Conservation (phyloP, 441 rosid species). For the Brassica hybrid region DNA sequence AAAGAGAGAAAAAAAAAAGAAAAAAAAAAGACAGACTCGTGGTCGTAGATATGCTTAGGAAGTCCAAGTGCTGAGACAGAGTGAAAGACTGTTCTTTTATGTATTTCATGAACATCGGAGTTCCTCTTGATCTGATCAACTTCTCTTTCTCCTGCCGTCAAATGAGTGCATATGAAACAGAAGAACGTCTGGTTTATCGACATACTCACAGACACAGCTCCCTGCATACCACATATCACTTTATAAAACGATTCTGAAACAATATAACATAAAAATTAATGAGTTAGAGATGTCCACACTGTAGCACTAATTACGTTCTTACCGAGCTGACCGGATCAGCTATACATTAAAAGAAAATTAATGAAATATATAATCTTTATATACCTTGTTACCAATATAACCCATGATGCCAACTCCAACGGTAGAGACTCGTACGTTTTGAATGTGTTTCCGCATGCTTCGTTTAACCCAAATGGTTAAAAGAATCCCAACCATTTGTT, state of each 20-base stretch:
- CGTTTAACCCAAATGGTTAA: no score
- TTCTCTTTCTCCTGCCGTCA: conserved; percentile 83
- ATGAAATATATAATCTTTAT: neutral
- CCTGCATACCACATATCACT: conserved; percentile 48
- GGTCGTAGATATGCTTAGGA: conserved; percentile 68
- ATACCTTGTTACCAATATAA: no score
- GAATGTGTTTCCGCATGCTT: no score
- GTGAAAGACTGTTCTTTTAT: conserved; percentile 69
- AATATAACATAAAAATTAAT: neutral
- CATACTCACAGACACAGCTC: conserved; percentile 88
- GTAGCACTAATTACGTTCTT: no score
- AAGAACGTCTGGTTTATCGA: conserved; percentile 80
- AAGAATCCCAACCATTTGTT: no score
- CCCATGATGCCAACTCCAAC: no score
- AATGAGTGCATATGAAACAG: conserved; percentile 78
- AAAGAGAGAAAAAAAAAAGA: neutral
- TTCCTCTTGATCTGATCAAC: conserved; percentile 83
- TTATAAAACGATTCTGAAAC: no score
- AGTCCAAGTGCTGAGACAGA: conserved; percentile 56
- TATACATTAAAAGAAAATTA: no score
- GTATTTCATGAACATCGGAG: conserved; percentile 79
- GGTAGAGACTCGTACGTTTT: no score
- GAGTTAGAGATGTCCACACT: no score
- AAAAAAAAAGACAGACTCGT: conserved; percentile 54
- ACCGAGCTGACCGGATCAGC: no score